Base-by-base conservation (phyloP, 768 basidiomycete species). In the Trametes cubensis region DNA sequence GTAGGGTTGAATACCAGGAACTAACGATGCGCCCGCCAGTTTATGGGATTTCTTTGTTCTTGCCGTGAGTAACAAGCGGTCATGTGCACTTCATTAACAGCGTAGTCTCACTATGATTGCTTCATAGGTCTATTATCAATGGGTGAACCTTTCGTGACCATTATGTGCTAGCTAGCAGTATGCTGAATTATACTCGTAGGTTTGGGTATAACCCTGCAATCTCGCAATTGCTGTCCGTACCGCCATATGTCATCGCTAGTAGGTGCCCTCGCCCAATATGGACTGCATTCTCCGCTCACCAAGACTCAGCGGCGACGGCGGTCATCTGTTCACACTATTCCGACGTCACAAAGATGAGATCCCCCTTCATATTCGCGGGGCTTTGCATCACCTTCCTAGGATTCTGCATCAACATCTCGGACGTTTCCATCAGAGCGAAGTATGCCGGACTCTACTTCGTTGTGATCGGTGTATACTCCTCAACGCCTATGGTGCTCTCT, bases 391-490 rank as follows among this genome's bases (percentile, higher is more conserved):
- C 79, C 53, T 71, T 86, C 39, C 75, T 86, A 26, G 88, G 88
- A 0, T 89, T 86, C 68, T 59, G 77, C 0, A 88, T 89, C 72
- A 86, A 88, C 68, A 84, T 90, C 51, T 83, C 85, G 0, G 68
- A 79, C 13, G 83, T 74, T 0, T 65, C 81, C 0, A 70, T 70
- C 50, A 83, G 85, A 0, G 83, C 76, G 25, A 89, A 90, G 73
- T 90, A 90, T 70, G 86, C 88, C 62, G 89, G 87, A 1, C 88
- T 84, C 0, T 90, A 86, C 76, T 81, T 90, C 58, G 80, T 82
- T 28, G 87, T 90, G 8, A 77, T 79, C 0, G 89, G 89, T n/a
- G 79, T 79, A 44, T 89, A 86, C 63, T 78, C 83, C 1, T 75
- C 79, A 0, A 79, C 86, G 64, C 86, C 89, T 14, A 86, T 84